Evolutionary conservation across 1,284 basidiomycete species (phyloP).

Genomic region (Paramarasmius palmivorus): DNA sequence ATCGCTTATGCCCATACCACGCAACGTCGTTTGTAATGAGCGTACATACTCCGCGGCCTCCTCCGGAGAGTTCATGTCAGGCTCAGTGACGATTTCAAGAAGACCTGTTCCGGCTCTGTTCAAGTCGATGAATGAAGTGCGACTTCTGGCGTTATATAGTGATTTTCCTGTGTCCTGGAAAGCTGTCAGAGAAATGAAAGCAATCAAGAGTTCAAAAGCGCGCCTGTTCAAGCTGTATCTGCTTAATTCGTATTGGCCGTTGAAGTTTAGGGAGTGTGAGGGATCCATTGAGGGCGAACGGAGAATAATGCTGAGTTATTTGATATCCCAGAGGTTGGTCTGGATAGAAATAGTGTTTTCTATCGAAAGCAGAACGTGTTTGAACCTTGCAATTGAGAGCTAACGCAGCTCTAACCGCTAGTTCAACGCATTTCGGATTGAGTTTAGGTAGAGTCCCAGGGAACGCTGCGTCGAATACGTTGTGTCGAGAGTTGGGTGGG

Average conservation of each 20-base stretch:
- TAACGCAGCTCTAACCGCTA: constrained; percentile 81
- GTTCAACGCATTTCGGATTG: constrained; percentile 78
- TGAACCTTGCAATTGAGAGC: constrained; percentile 81
- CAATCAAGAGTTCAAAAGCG: constrained; percentile 16
- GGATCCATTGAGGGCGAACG: constrained; percentile 42
- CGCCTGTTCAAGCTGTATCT: constrained; percentile 96
- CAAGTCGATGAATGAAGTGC: constrained; percentile 76
- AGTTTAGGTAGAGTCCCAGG: constrained; percentile 89
- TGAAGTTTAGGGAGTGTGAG: constrained; percentile 51
- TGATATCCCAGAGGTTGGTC: constrained; percentile 96
- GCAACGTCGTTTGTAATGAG: constrained; percentile 79
- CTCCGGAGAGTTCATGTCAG: constrained; percentile 89
- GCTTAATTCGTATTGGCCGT: constrained; percentile 76
- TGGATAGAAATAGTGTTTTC: constrained; percentile 98
- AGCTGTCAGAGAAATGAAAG: constrained; percentile 7
- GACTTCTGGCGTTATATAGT: constrained; percentile 59
- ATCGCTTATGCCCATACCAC: constrained; percentile 86
- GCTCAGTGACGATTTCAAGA: constrained; percentile 96
- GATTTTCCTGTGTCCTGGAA: constrained; percentile 95
- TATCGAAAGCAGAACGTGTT: constrained; percentile 81
- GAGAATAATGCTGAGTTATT: constrained; percentile 88
- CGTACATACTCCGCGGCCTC: constrained; percentile 91
- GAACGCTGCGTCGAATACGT: constrained; percentile 86
- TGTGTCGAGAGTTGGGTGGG: constrained; percentile 76
- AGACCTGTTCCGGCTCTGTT: constrained; percentile 90